Base-by-base conservation (phyloP, 2,329 filamentous ascomycete genomes). In the Colletotrichum magnum region DNA sequence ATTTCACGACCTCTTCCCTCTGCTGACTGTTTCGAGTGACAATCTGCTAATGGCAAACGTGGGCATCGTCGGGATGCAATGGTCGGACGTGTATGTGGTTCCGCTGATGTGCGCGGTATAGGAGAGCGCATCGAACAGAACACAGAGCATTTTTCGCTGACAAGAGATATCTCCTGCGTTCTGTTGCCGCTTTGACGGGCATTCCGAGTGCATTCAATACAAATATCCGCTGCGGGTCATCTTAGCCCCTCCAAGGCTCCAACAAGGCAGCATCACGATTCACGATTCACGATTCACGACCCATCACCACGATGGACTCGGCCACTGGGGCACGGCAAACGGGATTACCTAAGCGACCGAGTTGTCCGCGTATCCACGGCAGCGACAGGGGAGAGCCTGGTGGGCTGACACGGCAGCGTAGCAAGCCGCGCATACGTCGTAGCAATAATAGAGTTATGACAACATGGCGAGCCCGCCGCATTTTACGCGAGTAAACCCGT, bases 401-500 rank as follows among this genome's bases (percentile, higher is more conserved):
- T 69, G 67, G 67, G 24, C 63, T 69, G 57, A 69, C 51, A 69
- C 57, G 51, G 52, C 57, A 69, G 51, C 62, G 51, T 69, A 57
- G 67, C 63, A 69, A 69, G 67, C 67, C 63, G 67, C 51, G 63
- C 67, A 69, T 41, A 24, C 21, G 21, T 24, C 21, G 21, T 24
- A 21, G 66, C 45, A 45, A 57, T 51, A 45, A 57, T 51, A 57
- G 59, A 61, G 63, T 53, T 61, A 67, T 69, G 57, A 67, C 63
- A 67, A 56, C 67, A 69, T 67, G 67, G 54, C 67, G 47, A 61
- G 62, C 62, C 62, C 54, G 67, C 32, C 51, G 67, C 51, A 66
- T 66, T 36, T 66, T 58, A 61, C 62, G 54, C 66, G 53, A 53
- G 61, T 16, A 58, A n/a, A 47, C 24, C 53, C 45, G 41, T 53